phyloP scores from a whole-genome alignment of 129 eudicot species.

The Oenanthe sinensis region DNA sequence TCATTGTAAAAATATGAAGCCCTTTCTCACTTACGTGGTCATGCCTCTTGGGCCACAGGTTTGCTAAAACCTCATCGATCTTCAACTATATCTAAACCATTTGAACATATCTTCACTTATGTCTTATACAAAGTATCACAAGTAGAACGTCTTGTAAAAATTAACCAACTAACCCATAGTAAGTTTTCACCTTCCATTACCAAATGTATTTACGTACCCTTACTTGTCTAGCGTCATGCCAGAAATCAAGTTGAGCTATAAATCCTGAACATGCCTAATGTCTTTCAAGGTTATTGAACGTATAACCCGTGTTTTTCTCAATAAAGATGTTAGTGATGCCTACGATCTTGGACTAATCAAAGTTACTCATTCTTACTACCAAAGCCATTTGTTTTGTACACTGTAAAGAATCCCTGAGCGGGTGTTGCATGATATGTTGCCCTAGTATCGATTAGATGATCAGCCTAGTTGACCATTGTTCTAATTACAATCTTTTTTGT shows the following conservation, averaged over 20 bases:
- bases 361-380: neutral
- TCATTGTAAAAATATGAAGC: neutral
- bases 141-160: constrained; percentile 8
- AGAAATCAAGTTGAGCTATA: neutral
- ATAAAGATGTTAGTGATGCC: neutral
- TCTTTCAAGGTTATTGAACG: constrained; percentile 1
- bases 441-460: neutral
- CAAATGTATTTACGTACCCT: neutral
- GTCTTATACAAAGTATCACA: constrained; percentile 13
- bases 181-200: neutral
- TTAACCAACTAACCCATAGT: neutral
- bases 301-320: neutral
- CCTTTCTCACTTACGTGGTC: neutral
- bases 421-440: neutral
- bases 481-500: neutral
- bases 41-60: too few relatives aligned
- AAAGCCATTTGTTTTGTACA: neutral
- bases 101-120: constrained; percentile 9
- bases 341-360: neutral
- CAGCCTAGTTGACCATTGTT: neutral
- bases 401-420: neutral
- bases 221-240: neutral
- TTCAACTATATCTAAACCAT: neutral
- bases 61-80: neutral
- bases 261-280: constrained; percentile 15